phyloP scores from a whole-genome alignment of 352 stramenopile genomes.

The Saprolegnia parasitica region DNA sequence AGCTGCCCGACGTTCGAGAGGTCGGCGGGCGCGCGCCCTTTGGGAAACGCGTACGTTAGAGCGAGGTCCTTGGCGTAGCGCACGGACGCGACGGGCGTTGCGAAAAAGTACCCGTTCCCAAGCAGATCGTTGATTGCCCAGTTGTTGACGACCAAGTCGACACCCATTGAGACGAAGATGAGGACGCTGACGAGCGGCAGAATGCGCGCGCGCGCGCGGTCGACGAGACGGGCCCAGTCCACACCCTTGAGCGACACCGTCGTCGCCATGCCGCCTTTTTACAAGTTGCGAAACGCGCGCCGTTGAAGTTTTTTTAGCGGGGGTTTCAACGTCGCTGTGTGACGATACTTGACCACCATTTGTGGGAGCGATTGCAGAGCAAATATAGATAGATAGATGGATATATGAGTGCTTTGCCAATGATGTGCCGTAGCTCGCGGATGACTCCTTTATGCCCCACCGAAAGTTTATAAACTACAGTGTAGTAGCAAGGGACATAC shows the following conservation, averaged over 20 bases:
- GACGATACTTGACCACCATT: no score
- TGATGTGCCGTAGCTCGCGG: no score
- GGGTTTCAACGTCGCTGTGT: no score
- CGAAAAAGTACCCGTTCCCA: constrained; percentile 17
- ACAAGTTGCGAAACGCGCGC: no score
- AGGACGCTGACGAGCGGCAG: not conserved
- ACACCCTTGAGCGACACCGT: not conserved
- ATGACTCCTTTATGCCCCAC: no score
- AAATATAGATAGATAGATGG: no score
- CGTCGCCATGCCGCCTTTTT: not conserved
- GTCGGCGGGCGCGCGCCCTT: not conserved
- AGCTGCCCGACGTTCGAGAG: constrained; percentile 20
- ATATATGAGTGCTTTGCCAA: no score
- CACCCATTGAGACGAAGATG: not conserved
- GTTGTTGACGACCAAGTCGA: constrained; percentile 25
- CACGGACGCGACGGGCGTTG: constrained; percentile 11
- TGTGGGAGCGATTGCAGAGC: no score
- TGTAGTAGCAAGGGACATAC: no score
- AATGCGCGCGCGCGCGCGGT: not conserved
- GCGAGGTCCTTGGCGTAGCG: not conserved
- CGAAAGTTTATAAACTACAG: no score
- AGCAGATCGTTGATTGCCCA: constrained; percentile 26
- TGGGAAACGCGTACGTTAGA: not conserved
- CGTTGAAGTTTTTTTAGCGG: no score
- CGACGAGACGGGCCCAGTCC: not conserved